Conservation (phyloP, 495 filamentous ascomycete genomes). For the Rhypophila decipiens region DNA sequence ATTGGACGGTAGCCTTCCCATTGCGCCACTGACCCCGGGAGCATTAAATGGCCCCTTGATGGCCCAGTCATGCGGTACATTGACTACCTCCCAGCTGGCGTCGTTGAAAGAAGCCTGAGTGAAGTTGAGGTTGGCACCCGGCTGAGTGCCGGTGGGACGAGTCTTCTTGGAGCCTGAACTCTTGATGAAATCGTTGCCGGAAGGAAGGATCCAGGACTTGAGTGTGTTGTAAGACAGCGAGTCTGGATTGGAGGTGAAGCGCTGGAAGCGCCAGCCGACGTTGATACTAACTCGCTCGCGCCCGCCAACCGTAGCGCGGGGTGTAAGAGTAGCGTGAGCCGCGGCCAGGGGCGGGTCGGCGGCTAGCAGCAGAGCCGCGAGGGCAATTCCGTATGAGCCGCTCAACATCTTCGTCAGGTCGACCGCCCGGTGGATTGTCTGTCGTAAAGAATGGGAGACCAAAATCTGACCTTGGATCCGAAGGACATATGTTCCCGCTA, state of each 20-base stretch:
- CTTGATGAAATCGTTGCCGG: constrained; percentile 20
- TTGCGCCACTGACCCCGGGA: constrained; percentile 46
- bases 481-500: too few relatives aligned
- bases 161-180: constrained; percentile 7
- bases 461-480: too few relatives aligned
- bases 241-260: constrained; percentile 21
- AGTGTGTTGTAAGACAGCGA: constrained; percentile 17
- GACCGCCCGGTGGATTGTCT: too few relatives aligned
- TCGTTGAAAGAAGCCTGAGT: constrained; percentile 10
- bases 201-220: constrained; percentile 23
- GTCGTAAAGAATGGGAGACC: too few relatives aligned
- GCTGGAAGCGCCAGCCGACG: constrained; percentile 21
- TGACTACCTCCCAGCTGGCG: constrained; percentile 12
- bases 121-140: constrained; percentile 4
- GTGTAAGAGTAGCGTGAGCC: too few relatives aligned
- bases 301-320: too few relatives aligned
- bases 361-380: too few relatives aligned
- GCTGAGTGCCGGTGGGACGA: constrained; percentile 4
- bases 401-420: too few relatives aligned
- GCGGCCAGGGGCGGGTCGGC: too few relatives aligned
- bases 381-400: too few relatives aligned
- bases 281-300: constrained; percentile 18
- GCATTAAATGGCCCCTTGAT: constrained; percentile 41
- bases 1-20: constrained; percentile 49
- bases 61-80: constrained; percentile 44